A percentile compares a stretch with the other conserved stretches of the same genome.
phyloP scores from a whole-genome alignment of 179 eudicot species.

The Silene coronaria region DNA sequence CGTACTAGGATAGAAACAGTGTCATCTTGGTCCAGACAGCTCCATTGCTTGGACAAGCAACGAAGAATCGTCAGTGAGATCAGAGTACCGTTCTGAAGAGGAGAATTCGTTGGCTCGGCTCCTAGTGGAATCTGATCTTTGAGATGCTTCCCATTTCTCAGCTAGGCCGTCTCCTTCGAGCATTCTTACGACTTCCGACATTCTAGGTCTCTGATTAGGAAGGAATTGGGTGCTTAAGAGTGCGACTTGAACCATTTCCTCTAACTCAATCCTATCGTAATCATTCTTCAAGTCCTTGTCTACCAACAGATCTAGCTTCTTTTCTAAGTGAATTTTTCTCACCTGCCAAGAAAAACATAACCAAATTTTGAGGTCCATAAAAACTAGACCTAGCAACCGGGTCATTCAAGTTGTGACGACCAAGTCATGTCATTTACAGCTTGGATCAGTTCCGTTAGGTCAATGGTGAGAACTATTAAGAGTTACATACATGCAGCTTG shows the following conservation, averaged over 20 bases:
- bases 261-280: conserved; percentile 68
- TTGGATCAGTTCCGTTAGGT: neutral
- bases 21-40: conserved; percentile 84
- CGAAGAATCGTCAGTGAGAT: conserved; percentile 86
- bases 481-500: neutral
- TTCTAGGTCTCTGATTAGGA: conserved; percentile 67
- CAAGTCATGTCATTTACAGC: neutral
- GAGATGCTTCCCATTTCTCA: conserved; percentile 91
- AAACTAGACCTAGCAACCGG: neutral
- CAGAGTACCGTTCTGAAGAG: conserved; percentile 78
- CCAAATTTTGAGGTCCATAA: neutral
- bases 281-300: conserved; percentile 60
- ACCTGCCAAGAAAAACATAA: conserved; percentile 36
- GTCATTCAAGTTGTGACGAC: neutral
- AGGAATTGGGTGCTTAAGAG: conserved; percentile 72
- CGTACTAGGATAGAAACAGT: neutral
- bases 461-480: neutral
- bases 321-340: conserved; percentile 71
- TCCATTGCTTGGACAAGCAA: conserved; percentile 91
- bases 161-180: conserved; percentile 91
- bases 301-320: conserved; percentile 67
- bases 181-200: conserved; percentile 88
- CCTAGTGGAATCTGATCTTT: conserved; percentile 60
- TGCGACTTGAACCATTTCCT: conserved; percentile 82
- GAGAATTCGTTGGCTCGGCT: conserved; percentile 70